Evolutionary conservation across 1,284 basidiomycete species (phyloP).

Genomic region (Trichosporon faecale): DNA sequence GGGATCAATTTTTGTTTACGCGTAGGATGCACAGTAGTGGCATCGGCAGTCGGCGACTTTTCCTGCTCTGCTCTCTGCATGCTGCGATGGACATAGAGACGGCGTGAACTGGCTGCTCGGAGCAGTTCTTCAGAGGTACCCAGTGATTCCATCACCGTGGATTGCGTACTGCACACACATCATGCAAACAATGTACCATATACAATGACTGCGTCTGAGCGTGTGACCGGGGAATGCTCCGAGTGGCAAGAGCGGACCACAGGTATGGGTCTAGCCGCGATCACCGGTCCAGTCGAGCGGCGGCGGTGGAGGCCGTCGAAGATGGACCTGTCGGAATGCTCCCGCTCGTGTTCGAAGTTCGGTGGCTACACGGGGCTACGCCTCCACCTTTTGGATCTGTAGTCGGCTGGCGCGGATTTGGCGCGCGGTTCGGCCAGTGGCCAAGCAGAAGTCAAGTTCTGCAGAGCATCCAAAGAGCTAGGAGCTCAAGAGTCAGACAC

Average conservation of each 20-base stretch:
- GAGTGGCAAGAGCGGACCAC: not conserved
- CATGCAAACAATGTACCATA: no score
- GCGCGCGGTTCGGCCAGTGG: not conserved
- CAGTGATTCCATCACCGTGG: no score
- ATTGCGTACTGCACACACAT: not conserved
- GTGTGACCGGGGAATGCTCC: not conserved
- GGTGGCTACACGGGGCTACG: not conserved
- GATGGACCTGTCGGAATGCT: not conserved
- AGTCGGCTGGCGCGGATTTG: not conserved
- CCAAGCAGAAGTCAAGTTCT: slow-evolving; percentile 1
- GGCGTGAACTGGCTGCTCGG: not conserved
- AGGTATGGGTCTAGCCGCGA: not conserved
- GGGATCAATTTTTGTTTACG: not conserved
- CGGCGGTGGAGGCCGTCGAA: not conserved
- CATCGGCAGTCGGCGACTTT: not conserved
- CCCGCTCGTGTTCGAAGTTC: not conserved
- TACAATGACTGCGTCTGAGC: not conserved
- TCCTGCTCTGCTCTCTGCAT: not conserved
- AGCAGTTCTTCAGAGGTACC: no score
- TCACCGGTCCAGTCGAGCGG: not conserved
- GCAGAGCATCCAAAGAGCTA: no score
- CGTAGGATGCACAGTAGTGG: not conserved
- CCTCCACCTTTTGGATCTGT: not conserved
- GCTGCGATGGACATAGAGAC: not conserved
- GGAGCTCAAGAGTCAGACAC: not conserved